These are phyloP conservation scores for Asterochloris erici DNA, from an alignment of 139 green algal species.

Conservation along the genomic window DNA sequence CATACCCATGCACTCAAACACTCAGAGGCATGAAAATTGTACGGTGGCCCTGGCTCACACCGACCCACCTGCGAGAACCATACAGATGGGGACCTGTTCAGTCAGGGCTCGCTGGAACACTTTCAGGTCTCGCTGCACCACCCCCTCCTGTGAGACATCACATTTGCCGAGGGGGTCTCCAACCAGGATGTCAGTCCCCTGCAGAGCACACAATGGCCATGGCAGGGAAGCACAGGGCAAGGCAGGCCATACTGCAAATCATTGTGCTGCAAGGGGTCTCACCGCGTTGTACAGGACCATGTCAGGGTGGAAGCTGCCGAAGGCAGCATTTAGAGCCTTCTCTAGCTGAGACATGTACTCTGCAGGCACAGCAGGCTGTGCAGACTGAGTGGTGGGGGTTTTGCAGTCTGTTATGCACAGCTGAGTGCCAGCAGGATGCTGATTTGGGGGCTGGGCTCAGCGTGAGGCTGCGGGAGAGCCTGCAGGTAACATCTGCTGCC, in stretches of 20 bases:
- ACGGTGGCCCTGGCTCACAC: slow-evolving; percentile 25
- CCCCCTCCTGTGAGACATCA: slow-evolving; percentile 35
- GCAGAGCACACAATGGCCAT: too few species aligned
- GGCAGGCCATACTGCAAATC: too few species aligned
- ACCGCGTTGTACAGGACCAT: slow-evolving; percentile 74
- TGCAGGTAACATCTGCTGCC: too few species aligned
- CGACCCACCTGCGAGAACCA: slow-evolving; percentile 73
- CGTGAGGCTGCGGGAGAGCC: too few species aligned
- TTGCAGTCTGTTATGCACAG: too few species aligned
- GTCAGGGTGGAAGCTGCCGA: slow-evolving; percentile 36
- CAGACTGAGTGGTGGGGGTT: too few species aligned
- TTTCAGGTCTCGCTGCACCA: slow-evolving; percentile 51
- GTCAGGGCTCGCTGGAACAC: slow-evolving; percentile 52
- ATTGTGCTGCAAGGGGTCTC: too few species aligned
- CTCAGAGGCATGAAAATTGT: not conserved
- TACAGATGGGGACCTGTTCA: slow-evolving; percentile 50
- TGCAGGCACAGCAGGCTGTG: not conserved
- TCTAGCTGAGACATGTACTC: slow-evolving; percentile 36
- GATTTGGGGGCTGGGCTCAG: too few species aligned
- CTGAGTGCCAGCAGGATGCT: too few species aligned
- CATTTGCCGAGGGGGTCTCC: slow-evolving; percentile 58
- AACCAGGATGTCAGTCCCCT: slow-evolving; percentile 71
- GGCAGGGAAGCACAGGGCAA: too few species aligned
- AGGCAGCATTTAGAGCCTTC: slow-evolving; percentile 25
- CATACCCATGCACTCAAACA: not conserved